Evolutionary conservation across 2,329 filamentous ascomycete genomes (phyloP).

Genomic region (Penicillium sp.): DNA sequence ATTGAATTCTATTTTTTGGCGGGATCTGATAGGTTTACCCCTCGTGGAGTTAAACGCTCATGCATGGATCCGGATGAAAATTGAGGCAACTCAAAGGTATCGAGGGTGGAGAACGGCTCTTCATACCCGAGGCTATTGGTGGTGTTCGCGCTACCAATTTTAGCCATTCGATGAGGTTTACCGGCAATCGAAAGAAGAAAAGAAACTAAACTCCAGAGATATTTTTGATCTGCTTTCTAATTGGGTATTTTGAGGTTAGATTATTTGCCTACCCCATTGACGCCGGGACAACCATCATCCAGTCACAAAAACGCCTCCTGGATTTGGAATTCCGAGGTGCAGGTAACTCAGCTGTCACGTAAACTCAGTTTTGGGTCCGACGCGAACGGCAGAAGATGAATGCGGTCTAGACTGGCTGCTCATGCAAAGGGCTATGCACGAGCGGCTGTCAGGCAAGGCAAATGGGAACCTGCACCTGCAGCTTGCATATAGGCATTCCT

Average conservation of each 20-base stretch:
- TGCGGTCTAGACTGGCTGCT: slow-evolving; percentile 15
- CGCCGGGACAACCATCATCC: background rate
- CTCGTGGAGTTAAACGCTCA: slow-evolving; percentile 16
- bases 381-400: background rate
- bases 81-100: slow-evolving; percentile 9
- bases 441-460: slow-evolving; percentile 17
- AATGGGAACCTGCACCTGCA: slow-evolving; percentile 15
- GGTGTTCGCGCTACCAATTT: slow-evolving; percentile 11
- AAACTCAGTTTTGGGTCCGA: slow-evolving; percentile 6
- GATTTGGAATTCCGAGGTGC: slow-evolving; percentile 1
- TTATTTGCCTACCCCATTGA: background rate
- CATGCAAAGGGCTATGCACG: slow-evolving; percentile 16
- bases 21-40: background rate
- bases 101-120: slow-evolving; percentile 2
- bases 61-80: slow-evolving; percentile 3
- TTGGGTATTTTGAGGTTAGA: no score
- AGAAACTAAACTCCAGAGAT: no score
- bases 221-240: no score
- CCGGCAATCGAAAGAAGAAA: background rate
- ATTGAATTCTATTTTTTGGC: background rate
- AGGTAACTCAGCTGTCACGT: slow-evolving; percentile 17
- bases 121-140: slow-evolving; percentile 3
- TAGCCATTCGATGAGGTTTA: slow-evolving; percentile 3
- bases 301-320: background rate
- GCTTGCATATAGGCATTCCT: slow-evolving; percentile 13